These are phyloP conservation scores for Yarrowia yakushimensis DNA, from an alignment of 805 yeast genomes.

Conservation along the genomic window DNA sequence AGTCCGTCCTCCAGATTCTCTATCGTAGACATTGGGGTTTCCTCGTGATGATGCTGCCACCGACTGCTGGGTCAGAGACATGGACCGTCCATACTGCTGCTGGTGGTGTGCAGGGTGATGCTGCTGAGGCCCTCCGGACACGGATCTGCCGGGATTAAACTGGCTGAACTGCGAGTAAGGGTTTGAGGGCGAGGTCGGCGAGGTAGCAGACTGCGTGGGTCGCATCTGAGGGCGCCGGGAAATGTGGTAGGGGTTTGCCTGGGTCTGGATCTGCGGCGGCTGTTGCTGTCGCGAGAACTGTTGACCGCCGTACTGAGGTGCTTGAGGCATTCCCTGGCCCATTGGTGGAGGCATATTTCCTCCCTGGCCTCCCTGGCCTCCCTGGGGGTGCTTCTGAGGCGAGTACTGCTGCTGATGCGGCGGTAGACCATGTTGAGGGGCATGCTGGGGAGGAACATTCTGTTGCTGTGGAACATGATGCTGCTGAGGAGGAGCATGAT, in stretches of 20 bases:
- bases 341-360: neutral
- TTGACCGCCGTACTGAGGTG: neutral
- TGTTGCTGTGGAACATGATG: neutral
- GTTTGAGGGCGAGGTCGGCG: slow-evolving; percentile 5
- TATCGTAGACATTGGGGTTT: slow-evolving; percentile 23
- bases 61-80: slow-evolving; percentile 14
- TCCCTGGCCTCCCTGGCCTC: neutral
- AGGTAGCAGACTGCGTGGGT: slow-evolving; percentile 17
- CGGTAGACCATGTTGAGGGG: neutral
- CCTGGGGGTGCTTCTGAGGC: neutral
- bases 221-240: slow-evolving; percentile 6
- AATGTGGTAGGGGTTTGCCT: slow-evolving; percentile 5
- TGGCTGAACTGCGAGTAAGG: slow-evolving; percentile 17
- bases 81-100: slow-evolving; percentile 2
- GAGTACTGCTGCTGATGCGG: neutral
- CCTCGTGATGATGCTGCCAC: slow-evolving; percentile 6
- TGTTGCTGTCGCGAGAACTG: neutral
- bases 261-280: slow-evolving; percentile 9
- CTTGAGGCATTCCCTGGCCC: neutral
- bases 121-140: slow-evolving; percentile 24
- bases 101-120: slow-evolving; percentile 1
- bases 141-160: slow-evolving; percentile 18
- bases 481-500: neutral
- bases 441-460: neutral
- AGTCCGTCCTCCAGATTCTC: neutral